Conservation (phyloP, 1,284 basidiomycete genomes). For the Phellinidium pouzarii region DNA sequence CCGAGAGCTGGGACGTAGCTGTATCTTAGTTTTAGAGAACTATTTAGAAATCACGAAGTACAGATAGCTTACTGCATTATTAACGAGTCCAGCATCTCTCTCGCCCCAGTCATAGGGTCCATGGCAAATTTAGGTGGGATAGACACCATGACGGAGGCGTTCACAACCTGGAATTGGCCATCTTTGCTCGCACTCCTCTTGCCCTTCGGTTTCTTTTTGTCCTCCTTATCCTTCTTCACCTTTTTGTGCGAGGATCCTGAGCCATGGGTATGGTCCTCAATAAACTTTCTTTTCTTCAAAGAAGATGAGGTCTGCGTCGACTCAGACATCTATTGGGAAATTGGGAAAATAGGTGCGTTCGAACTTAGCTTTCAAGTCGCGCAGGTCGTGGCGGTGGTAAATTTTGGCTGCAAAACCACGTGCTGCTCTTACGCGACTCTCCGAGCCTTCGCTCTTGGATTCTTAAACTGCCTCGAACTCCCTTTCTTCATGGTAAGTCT, state of each 20-base stretch:
- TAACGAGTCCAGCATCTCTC: constrained; percentile 89
- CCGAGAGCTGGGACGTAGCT: constrained; percentile 87
- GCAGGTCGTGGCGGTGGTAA: constrained; percentile 3
- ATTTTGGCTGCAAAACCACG: constrained; percentile 14
- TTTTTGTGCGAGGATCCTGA: constrained; percentile 28
- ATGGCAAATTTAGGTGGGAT: constrained; percentile 78
- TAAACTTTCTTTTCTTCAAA: constrained; percentile 49
- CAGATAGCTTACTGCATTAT: constrained; percentile 72
- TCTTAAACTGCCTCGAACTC: not conserved
- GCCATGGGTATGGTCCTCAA: constrained; percentile 24
- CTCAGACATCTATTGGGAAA: constrained; percentile 20
- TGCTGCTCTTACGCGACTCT: constrained; percentile 1
- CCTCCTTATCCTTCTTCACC: constrained; percentile 31
- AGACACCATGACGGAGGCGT: constrained; percentile 65
- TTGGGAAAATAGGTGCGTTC: not conserved
- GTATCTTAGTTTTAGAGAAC: not conserved
- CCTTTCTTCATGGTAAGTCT: constrained; percentile 18
- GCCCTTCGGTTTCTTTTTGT: constrained; percentile 41
- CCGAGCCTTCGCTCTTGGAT: not conserved
- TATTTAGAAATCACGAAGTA: not conserved
- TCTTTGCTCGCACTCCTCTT: constrained; percentile 35
- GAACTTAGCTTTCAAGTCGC: not conserved
- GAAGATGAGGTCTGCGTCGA: constrained; percentile 22
- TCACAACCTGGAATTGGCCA: constrained; percentile 62
- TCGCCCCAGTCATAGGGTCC: constrained; percentile 64